phyloP scores from a whole-genome alignment of 1,139 yeast genomes.

The Candida freyschussii region DNA sequence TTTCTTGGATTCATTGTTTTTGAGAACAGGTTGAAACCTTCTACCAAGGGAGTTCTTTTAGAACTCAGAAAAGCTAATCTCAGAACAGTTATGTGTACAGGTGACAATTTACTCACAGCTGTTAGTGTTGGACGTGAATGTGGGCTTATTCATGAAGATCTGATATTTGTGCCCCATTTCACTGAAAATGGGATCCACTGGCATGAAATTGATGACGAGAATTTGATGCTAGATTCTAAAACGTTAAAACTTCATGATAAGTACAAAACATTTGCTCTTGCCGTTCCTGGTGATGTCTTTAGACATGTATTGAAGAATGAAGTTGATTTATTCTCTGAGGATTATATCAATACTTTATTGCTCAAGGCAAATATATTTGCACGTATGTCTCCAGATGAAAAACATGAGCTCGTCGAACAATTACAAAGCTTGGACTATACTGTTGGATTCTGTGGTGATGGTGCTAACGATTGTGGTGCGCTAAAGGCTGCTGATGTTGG shows the following conservation, averaged over 20 bases:
- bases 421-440: constrained; percentile 82
- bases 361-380: constrained; percentile 80
- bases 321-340: constrained; percentile 30
- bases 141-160: constrained; percentile 46
- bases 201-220: constrained; percentile 60
- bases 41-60: constrained; percentile 58
- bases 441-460: constrained; percentile 98
- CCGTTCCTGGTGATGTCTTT: constrained; percentile 90
- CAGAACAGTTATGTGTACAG: constrained; percentile 94
- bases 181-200: constrained; percentile 39
- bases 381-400: constrained; percentile 98
- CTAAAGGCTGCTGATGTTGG: constrained; percentile 97
- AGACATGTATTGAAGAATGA: constrained; percentile 61
- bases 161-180: constrained; percentile 69
- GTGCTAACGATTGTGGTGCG: constrained; percentile 97
- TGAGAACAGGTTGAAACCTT: constrained; percentile 78
- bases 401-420: constrained; percentile 89
- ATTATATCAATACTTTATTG: constrained; percentile 52
- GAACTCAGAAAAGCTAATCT: constrained; percentile 61
- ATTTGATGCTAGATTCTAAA: constrained; percentile 50
- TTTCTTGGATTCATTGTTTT: constrained; percentile 88
- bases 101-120: constrained; percentile 92
- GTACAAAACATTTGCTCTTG: constrained; percentile 52
- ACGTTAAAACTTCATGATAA: constrained; percentile 39
- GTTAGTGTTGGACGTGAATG: constrained; percentile 89